Evolutionary conservation across 805 yeast species (phyloP).

Genomic region (Starmera dryadoides): DNA sequence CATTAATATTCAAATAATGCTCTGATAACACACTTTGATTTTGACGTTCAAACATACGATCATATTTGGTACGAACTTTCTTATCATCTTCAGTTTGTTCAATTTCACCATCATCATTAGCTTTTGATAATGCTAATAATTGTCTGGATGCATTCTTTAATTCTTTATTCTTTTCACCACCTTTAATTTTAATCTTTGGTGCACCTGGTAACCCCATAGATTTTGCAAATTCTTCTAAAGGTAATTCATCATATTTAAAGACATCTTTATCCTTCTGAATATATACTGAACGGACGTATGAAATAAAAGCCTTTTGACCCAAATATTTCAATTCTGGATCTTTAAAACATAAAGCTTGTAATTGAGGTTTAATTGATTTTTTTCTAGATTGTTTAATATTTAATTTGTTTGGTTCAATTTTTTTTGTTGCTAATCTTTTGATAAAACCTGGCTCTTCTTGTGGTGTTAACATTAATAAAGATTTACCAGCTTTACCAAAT

Average conservation of each 20-base stretch:
- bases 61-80: constrained; percentile 78
- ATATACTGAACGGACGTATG: constrained; percentile 79
- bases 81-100: constrained; percentile 21
- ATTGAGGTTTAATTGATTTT: constrained; percentile 69
- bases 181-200: constrained; percentile 77
- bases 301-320: constrained; percentile 93
- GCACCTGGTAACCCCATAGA: constrained; percentile 94
- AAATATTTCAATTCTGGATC: constrained; percentile 88
- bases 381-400: constrained; percentile 67
- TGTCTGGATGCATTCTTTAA: constrained; percentile 78
- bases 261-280: constrained; percentile 84
- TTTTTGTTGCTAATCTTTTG: constrained; percentile 49
- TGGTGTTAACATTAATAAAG: constrained; percentile 77
- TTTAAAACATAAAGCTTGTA: constrained; percentile 86
- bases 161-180: constrained; percentile 48
- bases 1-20: constrained; percentile 69
- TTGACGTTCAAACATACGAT: constrained; percentile 90
- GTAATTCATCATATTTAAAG: constrained; percentile 69
- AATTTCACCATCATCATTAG: constrained; percentile 59
- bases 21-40: constrained; percentile 90
- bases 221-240: constrained; percentile 77
- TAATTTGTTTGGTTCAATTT: constrained; percentile 64
- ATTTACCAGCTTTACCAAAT: constrained; percentile 83
- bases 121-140: constrained; percentile 46
- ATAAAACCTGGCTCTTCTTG: constrained; percentile 75